Conservation (phyloP, 1,284 basidiomycete genomes). For the Psilocybe mexicana region DNA sequence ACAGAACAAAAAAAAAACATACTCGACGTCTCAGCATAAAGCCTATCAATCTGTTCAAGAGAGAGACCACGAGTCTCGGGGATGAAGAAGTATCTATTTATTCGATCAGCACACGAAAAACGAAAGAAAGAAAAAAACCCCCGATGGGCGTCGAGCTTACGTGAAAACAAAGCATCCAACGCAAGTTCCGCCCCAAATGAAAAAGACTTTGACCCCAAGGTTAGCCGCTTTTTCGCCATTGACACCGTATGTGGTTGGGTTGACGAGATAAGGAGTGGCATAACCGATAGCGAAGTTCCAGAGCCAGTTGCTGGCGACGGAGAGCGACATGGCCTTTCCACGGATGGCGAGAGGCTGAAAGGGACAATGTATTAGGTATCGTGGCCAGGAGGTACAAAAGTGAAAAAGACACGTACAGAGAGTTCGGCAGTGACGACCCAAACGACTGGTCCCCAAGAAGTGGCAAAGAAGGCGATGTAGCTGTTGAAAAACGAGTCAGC, state of each 20-base stretch:
- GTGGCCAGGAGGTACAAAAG: background rate
- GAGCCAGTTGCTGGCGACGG: slow-evolving; percentile 65
- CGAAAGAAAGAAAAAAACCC: slow-evolving; percentile 58
- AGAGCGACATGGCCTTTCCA: slow-evolving; percentile 77
- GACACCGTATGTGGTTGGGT: slow-evolving; percentile 28
- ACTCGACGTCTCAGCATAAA: slow-evolving; percentile 40
- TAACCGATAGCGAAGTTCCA: slow-evolving; percentile 67
- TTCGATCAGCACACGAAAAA: slow-evolving; percentile 32
- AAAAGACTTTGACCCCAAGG: slow-evolving; percentile 84
- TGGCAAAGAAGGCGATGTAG: slow-evolving; percentile 63
- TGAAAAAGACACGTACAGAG: slow-evolving; percentile 36
- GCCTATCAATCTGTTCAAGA: slow-evolving; percentile 71
- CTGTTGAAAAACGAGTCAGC: slow-evolving; percentile 19
- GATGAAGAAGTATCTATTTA: slow-evolving; percentile 15
- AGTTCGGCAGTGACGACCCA: slow-evolving; percentile 81
- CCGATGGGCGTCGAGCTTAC: slow-evolving; percentile 45
- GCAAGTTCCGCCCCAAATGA: slow-evolving; percentile 86
- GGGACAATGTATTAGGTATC: background rate
- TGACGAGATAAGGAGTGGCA: slow-evolving; percentile 78
- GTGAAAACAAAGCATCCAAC: slow-evolving; percentile 70
- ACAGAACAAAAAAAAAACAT: background rate
- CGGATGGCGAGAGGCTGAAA: slow-evolving; percentile 61
- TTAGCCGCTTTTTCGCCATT: slow-evolving; percentile 51
- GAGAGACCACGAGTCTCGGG: slow-evolving; percentile 65
- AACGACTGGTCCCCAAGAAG: slow-evolving; percentile 77